These are phyloP conservation scores for Agaricus blazei DNA, from an alignment of 768 basidiomycete species.

Conservation along the genomic window DNA sequence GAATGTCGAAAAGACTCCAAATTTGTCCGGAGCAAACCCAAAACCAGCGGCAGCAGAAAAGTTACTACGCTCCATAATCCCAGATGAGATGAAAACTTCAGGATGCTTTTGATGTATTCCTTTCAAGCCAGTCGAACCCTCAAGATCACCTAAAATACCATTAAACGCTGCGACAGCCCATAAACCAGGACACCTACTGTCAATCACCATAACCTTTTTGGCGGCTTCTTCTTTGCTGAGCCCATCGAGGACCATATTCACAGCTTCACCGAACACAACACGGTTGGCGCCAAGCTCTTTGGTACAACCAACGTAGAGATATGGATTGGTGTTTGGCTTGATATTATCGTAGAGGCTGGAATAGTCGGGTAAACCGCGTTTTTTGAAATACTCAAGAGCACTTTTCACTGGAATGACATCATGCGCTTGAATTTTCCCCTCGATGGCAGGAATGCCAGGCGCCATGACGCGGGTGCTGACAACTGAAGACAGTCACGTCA, in stretches of 20 bases:
- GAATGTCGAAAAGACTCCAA: conserved; percentile 88
- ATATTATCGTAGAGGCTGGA: conserved; percentile 56
- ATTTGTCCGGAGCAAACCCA: conserved; percentile 77
- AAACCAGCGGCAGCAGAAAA: conserved; percentile 84
- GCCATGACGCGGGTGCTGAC: conserved; percentile 68
- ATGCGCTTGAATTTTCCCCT: conserved; percentile 78
- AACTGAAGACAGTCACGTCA: conserved; percentile 33
- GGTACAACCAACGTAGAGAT: conserved; percentile 64
- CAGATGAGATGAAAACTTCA: conserved; percentile 81
- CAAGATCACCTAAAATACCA: conserved; percentile 56
- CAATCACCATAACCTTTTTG: conserved; percentile 82
- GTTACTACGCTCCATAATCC: conserved; percentile 84
- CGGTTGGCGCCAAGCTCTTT: conserved; percentile 79
- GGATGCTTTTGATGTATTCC: conserved; percentile 88
- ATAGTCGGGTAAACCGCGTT: conserved; percentile 54
- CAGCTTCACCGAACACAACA: conserved; percentile 81
- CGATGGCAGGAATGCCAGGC: conserved; percentile 65
- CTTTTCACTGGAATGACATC: conserved; percentile 82
- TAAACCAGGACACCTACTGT: conserved; percentile 45
- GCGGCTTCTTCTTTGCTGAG: conserved; percentile 72
- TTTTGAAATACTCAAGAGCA: conserved; percentile 68
- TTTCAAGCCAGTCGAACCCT: conserved; percentile 87
- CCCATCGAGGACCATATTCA: conserved; percentile 70
- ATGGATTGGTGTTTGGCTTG: conserved; percentile 50
- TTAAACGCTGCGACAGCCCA: background rate